phyloP scores from a whole-genome alignment of 805 yeast genomes.

The Lachancea kluyveri region DNA sequence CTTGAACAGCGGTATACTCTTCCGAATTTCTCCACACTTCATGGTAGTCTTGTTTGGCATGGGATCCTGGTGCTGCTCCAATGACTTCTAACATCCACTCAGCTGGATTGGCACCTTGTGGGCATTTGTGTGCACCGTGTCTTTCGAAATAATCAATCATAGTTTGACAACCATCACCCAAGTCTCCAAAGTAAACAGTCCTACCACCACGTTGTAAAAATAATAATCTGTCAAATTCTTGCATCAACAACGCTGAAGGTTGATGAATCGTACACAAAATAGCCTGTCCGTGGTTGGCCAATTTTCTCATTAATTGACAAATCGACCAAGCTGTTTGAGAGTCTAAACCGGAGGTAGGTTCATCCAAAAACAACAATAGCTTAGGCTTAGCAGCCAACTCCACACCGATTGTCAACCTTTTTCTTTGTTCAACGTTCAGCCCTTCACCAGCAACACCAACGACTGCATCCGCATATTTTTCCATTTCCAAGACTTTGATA shows the following conservation, averaged over 20 bases:
- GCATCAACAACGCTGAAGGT: slow-evolving; percentile 65
- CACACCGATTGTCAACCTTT: slow-evolving; percentile 64
- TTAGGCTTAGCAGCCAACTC: slow-evolving; percentile 67
- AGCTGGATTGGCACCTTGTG: slow-evolving; percentile 69
- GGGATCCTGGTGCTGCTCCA: slow-evolving; percentile 79
- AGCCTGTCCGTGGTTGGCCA: slow-evolving; percentile 69
- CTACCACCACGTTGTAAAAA: slow-evolving; percentile 70
- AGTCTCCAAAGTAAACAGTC: slow-evolving; percentile 77
- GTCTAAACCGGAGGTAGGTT: slow-evolving; percentile 71
- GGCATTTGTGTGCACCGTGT: slow-evolving; percentile 62
- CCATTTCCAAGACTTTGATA: slow-evolving; percentile 62
- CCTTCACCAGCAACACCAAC: slow-evolving; percentile 76
- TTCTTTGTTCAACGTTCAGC: slow-evolving; percentile 61
- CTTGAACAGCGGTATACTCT: slow-evolving; percentile 52
- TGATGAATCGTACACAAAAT: slow-evolving; percentile 74
- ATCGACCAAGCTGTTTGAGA: slow-evolving; percentile 65
- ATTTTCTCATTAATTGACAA: slow-evolving; percentile 57
- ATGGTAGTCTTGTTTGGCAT: slow-evolving; percentile 63
- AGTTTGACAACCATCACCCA: slow-evolving; percentile 52
- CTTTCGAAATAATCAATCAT: slow-evolving; percentile 61
- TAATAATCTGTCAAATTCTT: slow-evolving; percentile 61
- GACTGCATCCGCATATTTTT: slow-evolving; percentile 65
- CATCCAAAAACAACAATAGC: slow-evolving; percentile 57
- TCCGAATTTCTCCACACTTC: slow-evolving; percentile 72
- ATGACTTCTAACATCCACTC: slow-evolving; percentile 90